Base-by-base conservation (phyloP, 495 filamentous ascomycete species). In the Penicillium paxilli region DNA sequence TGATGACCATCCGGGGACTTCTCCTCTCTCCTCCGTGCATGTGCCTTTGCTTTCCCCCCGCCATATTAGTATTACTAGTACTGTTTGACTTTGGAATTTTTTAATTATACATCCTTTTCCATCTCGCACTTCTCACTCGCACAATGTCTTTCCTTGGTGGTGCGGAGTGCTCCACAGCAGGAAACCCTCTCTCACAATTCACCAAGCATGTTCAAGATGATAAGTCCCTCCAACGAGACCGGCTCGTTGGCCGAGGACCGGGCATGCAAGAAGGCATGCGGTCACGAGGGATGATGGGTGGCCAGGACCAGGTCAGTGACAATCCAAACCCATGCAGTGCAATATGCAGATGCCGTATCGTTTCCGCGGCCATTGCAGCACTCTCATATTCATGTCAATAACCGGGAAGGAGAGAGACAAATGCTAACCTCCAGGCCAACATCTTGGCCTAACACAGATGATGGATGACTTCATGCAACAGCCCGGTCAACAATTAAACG, bases 171-270 rank as follows among this genome's bases (percentile, higher is more conserved):
- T 98, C 94, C 44, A 96, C 94, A 37, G 92, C 89, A 49, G 91
- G 86, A 63, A 98, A 98, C 72, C 95, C 95, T 49, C 86, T 98
- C 52, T 91, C 88, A 63, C 95, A 97, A 81, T 96, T 98, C 68
- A 87, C 89, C 24, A 98, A 98, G 69, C 90, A 96, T 67, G 88
- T 92, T 47, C 86, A 91, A 62, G 90, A 96, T 76, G 94, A 98
- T 77, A 96, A 92, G 75, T 91, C 88, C 23, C 80, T 96, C 49
- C 93, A 97, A 69, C 82, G 91, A 59, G 94, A 98, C 71, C 79
- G 94, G 33, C 77, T 97, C 53, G 85, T 87, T 30, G 89, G 89
- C 58, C 75, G 86, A 48, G 84, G 85, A 23, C 83, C 87, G 1
- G 78, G 77, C 21, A 63, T 85, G 72, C 82, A 85, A 64, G 84